A percentile compares a stretch with the other conserved stretches of the same genome.
Conservation (phyloP, 176 grass and related monocot genomes). For the Oryza meridionalis region DNA sequence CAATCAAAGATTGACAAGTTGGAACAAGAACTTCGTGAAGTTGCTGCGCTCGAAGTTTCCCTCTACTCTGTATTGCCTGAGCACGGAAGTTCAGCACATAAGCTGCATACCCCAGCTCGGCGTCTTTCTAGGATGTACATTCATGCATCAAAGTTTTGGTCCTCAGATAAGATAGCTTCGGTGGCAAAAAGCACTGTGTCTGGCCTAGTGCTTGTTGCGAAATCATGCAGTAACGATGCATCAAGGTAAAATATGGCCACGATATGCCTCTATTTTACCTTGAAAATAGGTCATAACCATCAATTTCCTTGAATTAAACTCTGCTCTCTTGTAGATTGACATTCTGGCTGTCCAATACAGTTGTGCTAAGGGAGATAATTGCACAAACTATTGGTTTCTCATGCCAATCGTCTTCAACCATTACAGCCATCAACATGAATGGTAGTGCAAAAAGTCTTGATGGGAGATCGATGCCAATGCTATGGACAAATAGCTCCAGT, state of each 20-base stretch:
- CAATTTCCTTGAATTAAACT: conserved; percentile 36
- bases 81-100: conserved; percentile 86
- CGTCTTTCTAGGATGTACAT: conserved; percentile 79
- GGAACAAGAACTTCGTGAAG: conserved; percentile 90
- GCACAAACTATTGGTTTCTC: conserved; percentile 63
- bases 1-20: conserved; percentile 68
- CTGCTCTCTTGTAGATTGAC: conserved; percentile 67
- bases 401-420: conserved; percentile 40
- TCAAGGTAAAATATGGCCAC: conserved; percentile 69
- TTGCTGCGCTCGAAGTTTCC: conserved; percentile 89
- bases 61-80: conserved; percentile 76
- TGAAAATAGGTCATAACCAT: conserved; percentile 14
- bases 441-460: conserved; percentile 50
- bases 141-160: conserved; percentile 75
- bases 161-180: conserved; percentile 68
- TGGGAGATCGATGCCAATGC: conserved; percentile 51
- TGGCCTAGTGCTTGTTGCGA: conserved; percentile 74
- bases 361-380: conserved; percentile 91
- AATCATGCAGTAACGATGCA: conserved; percentile 93
- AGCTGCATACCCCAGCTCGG: conserved; percentile 91
- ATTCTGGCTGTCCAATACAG: conserved; percentile 94
- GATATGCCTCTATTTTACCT: conserved; percentile 26
- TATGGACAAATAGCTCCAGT: conserved; percentile 54
- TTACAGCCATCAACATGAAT: conserved; percentile 40
- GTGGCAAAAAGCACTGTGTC: conserved; percentile 75